phyloP scores from a whole-genome alignment of 2,329 filamentous ascomycete species.

The Fusarium azukiicola region DNA sequence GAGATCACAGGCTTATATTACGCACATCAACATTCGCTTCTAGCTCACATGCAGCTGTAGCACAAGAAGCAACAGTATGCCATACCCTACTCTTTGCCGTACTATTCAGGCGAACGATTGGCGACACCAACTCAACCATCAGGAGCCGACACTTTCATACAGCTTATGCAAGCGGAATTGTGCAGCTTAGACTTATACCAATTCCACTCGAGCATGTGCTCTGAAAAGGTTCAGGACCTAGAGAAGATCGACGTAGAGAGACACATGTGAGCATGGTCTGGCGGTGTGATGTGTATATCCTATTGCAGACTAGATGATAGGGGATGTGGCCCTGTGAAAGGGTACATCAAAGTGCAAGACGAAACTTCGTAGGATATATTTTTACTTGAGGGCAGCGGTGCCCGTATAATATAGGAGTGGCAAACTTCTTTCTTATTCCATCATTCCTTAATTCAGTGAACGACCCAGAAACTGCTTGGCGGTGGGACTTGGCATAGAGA shows the following conservation, averaged over 20 bases:
- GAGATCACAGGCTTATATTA: not conserved
- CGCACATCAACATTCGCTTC: not conserved
- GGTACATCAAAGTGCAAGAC: no score
- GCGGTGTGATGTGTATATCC: no score
- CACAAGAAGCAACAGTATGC: not conserved
- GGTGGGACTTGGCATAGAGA: no score
- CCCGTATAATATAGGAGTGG: no score
- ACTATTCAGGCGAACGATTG: not conserved
- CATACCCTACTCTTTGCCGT: not conserved
- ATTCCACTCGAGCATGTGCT: not conserved
- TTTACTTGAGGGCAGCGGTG: no score
- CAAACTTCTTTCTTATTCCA: no score
- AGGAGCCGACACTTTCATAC: not conserved
- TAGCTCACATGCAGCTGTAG: not conserved
- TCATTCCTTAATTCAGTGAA: no score
- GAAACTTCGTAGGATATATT: no score
- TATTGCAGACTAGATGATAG: no score
- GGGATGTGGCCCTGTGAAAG: no score
- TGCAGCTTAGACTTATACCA: not conserved
- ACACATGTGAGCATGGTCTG: not conserved
- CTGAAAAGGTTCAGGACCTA: not conserved
- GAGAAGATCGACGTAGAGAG: not conserved
- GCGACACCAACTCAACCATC: not conserved
- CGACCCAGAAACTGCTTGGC: no score
- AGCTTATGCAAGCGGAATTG: not conserved